Conservation (phyloP, 306 rosid genomes). For the Abrus precatorius region DNA sequence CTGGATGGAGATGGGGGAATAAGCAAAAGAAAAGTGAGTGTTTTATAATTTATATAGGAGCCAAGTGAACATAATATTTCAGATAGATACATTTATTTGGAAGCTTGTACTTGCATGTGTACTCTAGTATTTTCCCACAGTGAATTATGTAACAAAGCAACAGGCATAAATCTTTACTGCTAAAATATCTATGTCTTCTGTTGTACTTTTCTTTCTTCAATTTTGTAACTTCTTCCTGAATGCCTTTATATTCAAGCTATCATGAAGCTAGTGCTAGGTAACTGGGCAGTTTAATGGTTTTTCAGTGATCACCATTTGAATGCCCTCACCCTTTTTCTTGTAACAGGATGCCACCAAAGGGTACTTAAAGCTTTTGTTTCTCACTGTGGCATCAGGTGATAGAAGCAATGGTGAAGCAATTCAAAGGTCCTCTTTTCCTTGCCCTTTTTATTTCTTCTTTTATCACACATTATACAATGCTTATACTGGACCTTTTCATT, state of each 20-base stretch:
- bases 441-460: constrained; percentile 19
- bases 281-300: constrained; percentile 26
- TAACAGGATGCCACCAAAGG: constrained; percentile 93
- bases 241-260: constrained; percentile 30
- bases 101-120: constrained; percentile 37
- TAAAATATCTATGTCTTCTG: constrained; percentile 31
- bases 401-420: constrained; percentile 88
- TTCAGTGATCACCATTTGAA: constrained; percentile 40
- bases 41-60: constrained; percentile 18
- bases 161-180: constrained; percentile 30
- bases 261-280: constrained; percentile 16
- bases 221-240: constrained; percentile 17
- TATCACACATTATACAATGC: neutral
- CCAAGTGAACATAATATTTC: constrained; percentile 24
- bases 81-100: constrained; percentile 45
- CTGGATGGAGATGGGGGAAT: constrained; percentile 94
- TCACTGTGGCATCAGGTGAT: constrained; percentile 92
- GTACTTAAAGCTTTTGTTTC: constrained; percentile 93
- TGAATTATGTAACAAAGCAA: constrained; percentile 37
- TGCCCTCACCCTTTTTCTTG: constrained; percentile 20
- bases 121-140: constrained; percentile 38
- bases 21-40: constrained; percentile 92
- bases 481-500: constrained; percentile 39
- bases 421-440: constrained; percentile 71
- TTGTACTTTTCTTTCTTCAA: constrained; percentile 27